Base-by-base conservation (phyloP, 371 early-diverging fungal species). In the Mucor circinelloides region DNA sequence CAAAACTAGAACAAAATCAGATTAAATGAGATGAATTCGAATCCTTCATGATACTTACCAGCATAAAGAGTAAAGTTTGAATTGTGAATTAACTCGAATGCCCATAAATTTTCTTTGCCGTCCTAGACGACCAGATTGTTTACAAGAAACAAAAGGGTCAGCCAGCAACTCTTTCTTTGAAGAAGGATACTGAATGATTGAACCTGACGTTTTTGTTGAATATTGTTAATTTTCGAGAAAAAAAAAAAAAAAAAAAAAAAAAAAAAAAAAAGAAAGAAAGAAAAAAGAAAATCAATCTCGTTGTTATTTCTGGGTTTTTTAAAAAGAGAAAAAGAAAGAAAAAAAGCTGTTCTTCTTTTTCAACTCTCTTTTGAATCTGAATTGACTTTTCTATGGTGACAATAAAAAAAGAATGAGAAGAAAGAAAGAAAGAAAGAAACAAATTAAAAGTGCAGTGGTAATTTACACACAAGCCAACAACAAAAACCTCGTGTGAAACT, bases 51-150 rank as follows among this genome's bases (percentile, higher is more conserved):
- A 4, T 46, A 17, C 21, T 68, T 66, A 74, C 77, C 74, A 65
- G 50, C 77, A 74, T 62, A 77, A 56, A 17, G 61, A 21, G 56
- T 77, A 72, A 19, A 77, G 58, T 56, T 55, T 63, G 19, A 58
- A 58, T 62, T 72, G 72, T 55, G 70, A 69, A 64, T 57, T 61
- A 6, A 56, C 46, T 46, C 13, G 25, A 30, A 67, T 50, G 1
- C 42, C 28, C 66, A 66, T 66, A 44, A 40, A 68, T 31, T 32
- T 21, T 17, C 17, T 52, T 40, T 57, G 19, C 34, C 48, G 42
- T 46, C 31, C 48, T 32, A 50, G 25, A 50, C 21, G 23, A 50
- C 50, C 50, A 50, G 50, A 42, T 68, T 63, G 27, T 63, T 52
- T 27, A 25, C 28, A 13, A 42, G 54, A 54, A 67, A 67, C 67